phyloP scores from a whole-genome alignment of 768 basidiomycete genomes.

The Leucocoprinus leucothites region DNA sequence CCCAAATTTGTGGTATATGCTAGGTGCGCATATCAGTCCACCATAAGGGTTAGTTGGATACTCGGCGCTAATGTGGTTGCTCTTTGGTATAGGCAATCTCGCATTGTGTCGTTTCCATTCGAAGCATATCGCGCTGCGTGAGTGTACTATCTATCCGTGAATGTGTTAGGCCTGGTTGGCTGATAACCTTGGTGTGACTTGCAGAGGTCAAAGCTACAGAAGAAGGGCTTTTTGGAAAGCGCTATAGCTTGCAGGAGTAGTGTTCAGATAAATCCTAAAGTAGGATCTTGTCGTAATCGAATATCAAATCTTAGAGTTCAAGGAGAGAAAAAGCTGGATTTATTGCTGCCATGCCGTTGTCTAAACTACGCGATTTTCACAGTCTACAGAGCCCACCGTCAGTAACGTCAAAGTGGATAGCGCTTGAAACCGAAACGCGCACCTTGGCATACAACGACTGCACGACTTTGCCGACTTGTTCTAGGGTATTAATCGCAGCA shows the following conservation, averaged over 20 bases:
- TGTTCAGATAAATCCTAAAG: not conserved
- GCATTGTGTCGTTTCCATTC: constrained; percentile 65
- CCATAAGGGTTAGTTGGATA: not conserved
- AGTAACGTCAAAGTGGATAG: not conserved
- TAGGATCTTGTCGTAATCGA: too few species aligned
- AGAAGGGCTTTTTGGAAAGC: constrained; percentile 23
- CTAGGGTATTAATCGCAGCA: constrained; percentile 85
- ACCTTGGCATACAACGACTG: constrained; percentile 88
- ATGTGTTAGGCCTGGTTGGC: too few species aligned
- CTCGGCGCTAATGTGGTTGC: not conserved
- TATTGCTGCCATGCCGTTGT: too few species aligned
- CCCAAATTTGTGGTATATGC: constrained; percentile 56
- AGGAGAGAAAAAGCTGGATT: too few species aligned
- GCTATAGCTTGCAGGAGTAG: constrained; percentile 4
- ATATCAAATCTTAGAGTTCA: too few species aligned
- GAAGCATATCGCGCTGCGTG: constrained; percentile 65
- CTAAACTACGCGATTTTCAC: constrained; percentile 23
- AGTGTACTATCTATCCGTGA: constrained; percentile 24
- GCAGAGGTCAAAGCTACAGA: constrained; percentile 71
- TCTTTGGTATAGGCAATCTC: constrained; percentile 43
- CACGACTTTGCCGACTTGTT: constrained; percentile 92
- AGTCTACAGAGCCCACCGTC: constrained; percentile 13
- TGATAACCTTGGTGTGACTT: not conserved
- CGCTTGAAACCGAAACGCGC: not conserved
- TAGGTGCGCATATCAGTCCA: constrained; percentile 34